phyloP scores from a whole-genome alignment of 306 rosid genomes.

The cucumber (Cucumis sativus) region DNA sequence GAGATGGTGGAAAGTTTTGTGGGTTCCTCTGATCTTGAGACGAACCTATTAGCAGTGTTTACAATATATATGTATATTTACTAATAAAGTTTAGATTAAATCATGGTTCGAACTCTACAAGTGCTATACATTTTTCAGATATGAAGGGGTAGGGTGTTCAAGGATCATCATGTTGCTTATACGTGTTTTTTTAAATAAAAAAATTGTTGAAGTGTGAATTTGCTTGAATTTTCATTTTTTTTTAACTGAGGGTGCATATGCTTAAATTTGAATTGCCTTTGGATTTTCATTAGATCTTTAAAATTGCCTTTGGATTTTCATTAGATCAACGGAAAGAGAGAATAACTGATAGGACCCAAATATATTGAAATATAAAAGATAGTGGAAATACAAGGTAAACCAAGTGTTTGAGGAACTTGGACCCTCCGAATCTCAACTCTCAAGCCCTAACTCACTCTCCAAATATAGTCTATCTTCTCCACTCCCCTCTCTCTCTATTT shows the following conservation, averaged over 20 bases:
- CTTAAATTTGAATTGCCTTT: background rate
- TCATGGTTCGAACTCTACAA: background rate
- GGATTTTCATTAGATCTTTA: background rate
- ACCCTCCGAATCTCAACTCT: too few relatives aligned
- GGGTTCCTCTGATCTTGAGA: background rate
- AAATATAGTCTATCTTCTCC: too few relatives aligned
- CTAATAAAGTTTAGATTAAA: background rate
- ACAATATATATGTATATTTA: too few relatives aligned
- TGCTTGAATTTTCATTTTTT: background rate
- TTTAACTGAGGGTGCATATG: background rate
- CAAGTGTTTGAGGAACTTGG: too few relatives aligned
- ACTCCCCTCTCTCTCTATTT: too few relatives aligned
- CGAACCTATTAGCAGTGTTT: background rate
- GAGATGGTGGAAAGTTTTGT: background rate
- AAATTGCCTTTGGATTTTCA: background rate
- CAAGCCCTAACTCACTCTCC: too few relatives aligned
- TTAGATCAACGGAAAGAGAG: background rate
- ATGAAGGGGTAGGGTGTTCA: background rate
- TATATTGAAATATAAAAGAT: too few relatives aligned
- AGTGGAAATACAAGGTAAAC: too few relatives aligned
- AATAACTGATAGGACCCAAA: background rate
- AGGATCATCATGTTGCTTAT: background rate
- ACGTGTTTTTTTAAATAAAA: too few relatives aligned
- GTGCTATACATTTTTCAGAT: background rate
- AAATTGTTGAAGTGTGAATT: background rate